phyloP scores from a whole-genome alignment of 2,329 filamentous ascomycete species.

The Sporothrix brasiliensis region DNA sequence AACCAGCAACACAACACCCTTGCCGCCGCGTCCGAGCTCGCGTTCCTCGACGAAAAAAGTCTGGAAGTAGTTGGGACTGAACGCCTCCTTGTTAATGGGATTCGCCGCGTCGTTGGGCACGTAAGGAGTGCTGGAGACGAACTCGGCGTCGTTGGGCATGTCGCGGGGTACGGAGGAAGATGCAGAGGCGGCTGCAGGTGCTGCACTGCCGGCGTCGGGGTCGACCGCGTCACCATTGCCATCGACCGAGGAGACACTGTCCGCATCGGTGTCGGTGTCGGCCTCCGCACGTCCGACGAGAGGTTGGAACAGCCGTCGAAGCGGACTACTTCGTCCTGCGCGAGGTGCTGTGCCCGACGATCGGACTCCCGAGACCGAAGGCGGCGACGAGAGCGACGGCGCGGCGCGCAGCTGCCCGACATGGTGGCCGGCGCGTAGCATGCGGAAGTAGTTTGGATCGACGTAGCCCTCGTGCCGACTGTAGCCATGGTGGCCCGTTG shows the following conservation, averaged over 20 bases:
- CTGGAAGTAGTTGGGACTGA: slow-evolving; percentile 90
- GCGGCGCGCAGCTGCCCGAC: slow-evolving; percentile 45
- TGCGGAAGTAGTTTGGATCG: slow-evolving; percentile 90
- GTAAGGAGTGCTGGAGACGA: slow-evolving; percentile 55
- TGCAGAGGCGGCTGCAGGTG: background rate
- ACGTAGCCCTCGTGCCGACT: slow-evolving; percentile 68
- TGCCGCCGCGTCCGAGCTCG: slow-evolving; percentile 85
- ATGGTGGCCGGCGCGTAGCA: slow-evolving; percentile 67
- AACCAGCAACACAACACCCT: slow-evolving; percentile 93
- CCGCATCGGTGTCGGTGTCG: slow-evolving; percentile 35
- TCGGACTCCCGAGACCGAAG: background rate
- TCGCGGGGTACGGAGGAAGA: background rate
- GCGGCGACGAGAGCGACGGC: slow-evolving; percentile 41
- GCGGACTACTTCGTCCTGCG: slow-evolving; percentile 47
- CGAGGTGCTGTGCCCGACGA: background rate
- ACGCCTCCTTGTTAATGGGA: slow-evolving; percentile 82
- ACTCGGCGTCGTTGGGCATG: slow-evolving; percentile 47
- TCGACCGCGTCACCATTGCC: background rate
- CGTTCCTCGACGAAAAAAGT: slow-evolving; percentile 89
- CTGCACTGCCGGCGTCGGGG: slow-evolving; percentile 37
- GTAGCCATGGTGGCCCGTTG: slow-evolving; percentile 36
- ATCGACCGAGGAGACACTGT: background rate
- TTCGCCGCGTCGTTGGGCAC: slow-evolving; percentile 45
- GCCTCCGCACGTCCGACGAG: slow-evolving; percentile 35
- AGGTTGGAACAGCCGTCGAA: slow-evolving; percentile 57